Base-by-base conservation (phyloP, 306 rosid species). In the Acmispon strigosus region DNA sequence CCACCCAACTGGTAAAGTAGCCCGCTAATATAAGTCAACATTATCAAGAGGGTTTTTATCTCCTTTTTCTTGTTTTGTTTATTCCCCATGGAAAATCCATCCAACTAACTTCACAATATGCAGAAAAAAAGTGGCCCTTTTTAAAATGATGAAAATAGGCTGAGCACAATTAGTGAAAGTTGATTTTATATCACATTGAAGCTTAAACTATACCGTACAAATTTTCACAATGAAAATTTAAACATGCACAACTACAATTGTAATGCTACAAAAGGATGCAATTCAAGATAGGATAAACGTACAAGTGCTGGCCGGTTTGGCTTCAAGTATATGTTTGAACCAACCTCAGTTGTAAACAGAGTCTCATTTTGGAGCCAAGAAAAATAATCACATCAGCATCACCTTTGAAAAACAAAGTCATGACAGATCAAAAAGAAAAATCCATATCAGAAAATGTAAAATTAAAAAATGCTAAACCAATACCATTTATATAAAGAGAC, bases 401-500 rank as follows among this genome's bases (percentile, higher is more conserved):
- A 10, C 73, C 69, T 62, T 75, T 42, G 29, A 24, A 65, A 81
- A 50, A 70, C 42, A 72, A 54, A 63, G 15, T 15, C 14, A 16
- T 16, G 60, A 59, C 22, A 75, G 53, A 54, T 1, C 39, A 27
- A 72, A 73, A 34, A 20, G 55, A 76, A 73, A 61, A 18, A 24
- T 16, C 41, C 5, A 52, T 58, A 45, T 47, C 45, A 15, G 49
- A 19, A 77, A 59, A 80, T 15, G 51, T 10, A 51, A 68, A 81
- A 57, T 55, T 42, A 60, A 52, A 78, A 82, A 60, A 62, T 13
- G 75, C n/a, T 13, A 17, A 48, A 80, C 16, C 53, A 6, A 9
- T 91, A 94, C 99, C 99, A 94, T 61, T 74, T 92, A 77, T 94
- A 94, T 47, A 83, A 58, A 52, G 88, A 70, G 63, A 91, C 96